Percentiles rank a stretch among this genome's conserved stretches.
These are phyloP conservation scores for Agapanthus africanus DNA, from an alignment of 106 monocot species.

Conservation along the genomic window DNA sequence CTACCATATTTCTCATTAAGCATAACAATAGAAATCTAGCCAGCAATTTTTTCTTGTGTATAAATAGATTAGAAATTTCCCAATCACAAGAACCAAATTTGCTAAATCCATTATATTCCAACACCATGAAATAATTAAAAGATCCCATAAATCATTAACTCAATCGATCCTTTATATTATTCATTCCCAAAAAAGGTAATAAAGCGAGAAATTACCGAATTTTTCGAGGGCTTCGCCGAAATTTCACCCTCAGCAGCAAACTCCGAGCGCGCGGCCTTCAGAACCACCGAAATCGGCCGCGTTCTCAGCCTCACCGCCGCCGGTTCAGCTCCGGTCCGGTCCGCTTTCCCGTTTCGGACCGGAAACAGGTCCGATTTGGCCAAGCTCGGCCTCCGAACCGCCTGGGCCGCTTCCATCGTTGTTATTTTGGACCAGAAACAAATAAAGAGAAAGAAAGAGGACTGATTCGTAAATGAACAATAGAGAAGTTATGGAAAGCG, in stretches of 20 bases:
- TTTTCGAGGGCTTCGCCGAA: neutral
- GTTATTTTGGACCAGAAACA: neutral
- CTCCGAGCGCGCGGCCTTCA: constrained; percentile 1
- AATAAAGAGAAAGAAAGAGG: neutral
- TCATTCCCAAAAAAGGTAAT: neutral
- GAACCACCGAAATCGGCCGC: neutral
- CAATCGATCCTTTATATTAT: too few relatives aligned
- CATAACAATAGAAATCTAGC: too few relatives aligned
- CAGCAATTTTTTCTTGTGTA: too few relatives aligned
- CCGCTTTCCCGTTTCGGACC: neutral
- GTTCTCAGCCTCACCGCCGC: neutral
- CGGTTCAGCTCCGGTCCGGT: neutral
- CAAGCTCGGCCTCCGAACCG: neutral
- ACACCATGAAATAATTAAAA: neutral
- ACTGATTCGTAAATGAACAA: neutral
- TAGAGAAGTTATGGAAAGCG: neutral
- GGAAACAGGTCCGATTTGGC: neutral
- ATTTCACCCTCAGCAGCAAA: neutral
- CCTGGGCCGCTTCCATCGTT: neutral
- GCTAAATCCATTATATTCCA: neutral
- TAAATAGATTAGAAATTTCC: neutral
- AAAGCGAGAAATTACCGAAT: neutral
- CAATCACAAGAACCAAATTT: neutral
- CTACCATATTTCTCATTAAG: too few relatives aligned
- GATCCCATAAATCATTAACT: too few relatives aligned